Percentiles rank a stretch among this genome's conserved stretches.
Evolutionary conservation across 2,329 filamentous ascomycete genomes (phyloP).

Genomic region (Septoria linicola): DNA sequence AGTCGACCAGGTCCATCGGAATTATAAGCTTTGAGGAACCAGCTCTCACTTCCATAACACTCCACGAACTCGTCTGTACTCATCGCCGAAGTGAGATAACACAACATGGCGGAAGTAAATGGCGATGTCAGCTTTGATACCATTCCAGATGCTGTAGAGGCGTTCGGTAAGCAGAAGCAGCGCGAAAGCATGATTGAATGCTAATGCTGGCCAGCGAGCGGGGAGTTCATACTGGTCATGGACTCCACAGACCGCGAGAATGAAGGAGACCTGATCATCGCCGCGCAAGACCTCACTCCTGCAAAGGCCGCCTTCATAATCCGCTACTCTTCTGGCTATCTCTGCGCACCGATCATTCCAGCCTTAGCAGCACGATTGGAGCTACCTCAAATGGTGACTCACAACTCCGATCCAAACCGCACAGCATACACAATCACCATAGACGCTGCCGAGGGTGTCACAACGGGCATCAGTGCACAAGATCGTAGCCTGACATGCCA

Average conservation of each 20-base stretch:
- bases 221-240: constrained; percentile 93
- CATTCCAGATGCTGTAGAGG: constrained; percentile 48
- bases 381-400: constrained; percentile 84
- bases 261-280: constrained; percentile 96
- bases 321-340: constrained; percentile 80
- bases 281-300: constrained; percentile 77
- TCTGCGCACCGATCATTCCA: constrained; percentile 81
- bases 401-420: constrained; percentile 75
- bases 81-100: not conserved
- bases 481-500: constrained; percentile 82
- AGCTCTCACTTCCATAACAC: not conserved
- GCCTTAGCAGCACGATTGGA: constrained; percentile 67
- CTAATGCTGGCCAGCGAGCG: constrained; percentile 40
- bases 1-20: constrained; percentile 12
- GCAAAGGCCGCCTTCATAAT: constrained; percentile 96
- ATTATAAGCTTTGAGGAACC: constrained; percentile 8
- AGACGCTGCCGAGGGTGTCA: constrained; percentile 71
- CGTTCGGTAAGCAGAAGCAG: constrained; percentile 40
- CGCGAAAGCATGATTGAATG: not conserved
- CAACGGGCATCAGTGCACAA: constrained; percentile 86
- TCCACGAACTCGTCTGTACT: not conserved
- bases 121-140: constrained; percentile 43
- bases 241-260: constrained; percentile 93
- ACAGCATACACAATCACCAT: constrained; percentile 93
- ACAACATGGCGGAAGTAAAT: constrained; percentile 32